Evolutionary conservation across 1,284 basidiomycete species (phyloP), one percentile per base, ranked within the genome.

Genomic region (Boletus smithii): DNA sequence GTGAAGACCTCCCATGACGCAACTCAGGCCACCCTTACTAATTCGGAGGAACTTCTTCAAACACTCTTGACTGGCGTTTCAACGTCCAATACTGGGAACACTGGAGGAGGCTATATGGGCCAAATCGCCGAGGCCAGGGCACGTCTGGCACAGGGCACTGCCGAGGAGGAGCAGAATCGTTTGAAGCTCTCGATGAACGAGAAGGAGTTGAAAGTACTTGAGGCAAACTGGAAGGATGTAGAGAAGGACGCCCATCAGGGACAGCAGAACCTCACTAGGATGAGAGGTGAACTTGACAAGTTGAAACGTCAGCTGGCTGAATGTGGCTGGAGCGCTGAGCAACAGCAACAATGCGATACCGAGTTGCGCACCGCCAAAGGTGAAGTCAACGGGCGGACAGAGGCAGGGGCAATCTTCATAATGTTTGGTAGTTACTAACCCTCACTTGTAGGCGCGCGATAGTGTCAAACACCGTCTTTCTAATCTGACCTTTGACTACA

Each of bases 21-120:
- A 0, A 75, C 83, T 0, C 77, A 85, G 42, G 72, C 76, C 4
- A 80, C 84, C 22, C 76, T 97, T 5, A 69, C 77, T 20, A 87
- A 83, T 31, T 81, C 87, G 14, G 95, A 99, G 66, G 92, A 95
- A 62, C 85, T 99, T n/a, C 77, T 99, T 0, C 95, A 98, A 67
- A 94, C 91, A 0, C 80, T 99, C 9, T 77, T 95, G 34, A 99
- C 95, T 0, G 97, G 97, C 39, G 81, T 99, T 16, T 87, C 89
- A 1, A 83, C 82, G 7, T 79, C 76, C 31, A 76, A 75, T 32
- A 79, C 82, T 24, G 73, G 72, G 46, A 74, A 73, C 43, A 65
- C 70, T 17, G 74, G 92, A 8, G 94, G 95, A 9, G 95, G 95
- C 0, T 99, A 97, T 68, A 88, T 98, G 81, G 97, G 95, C 23